Evolutionary conservation across 2,329 filamentous ascomycete species (phyloP).

Genomic region (Fusarium tricinctum): DNA sequence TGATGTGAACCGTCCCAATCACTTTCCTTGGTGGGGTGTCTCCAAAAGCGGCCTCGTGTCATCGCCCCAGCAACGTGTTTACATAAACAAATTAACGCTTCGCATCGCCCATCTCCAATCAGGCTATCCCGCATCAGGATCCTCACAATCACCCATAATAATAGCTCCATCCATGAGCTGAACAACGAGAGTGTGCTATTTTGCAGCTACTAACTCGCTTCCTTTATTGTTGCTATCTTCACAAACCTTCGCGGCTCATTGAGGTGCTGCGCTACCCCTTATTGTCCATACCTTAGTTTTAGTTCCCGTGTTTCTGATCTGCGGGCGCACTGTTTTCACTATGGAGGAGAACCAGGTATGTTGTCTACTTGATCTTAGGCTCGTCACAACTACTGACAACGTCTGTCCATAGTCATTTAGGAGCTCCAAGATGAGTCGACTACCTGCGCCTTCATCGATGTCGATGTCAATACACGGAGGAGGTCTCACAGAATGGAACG

Average conservation of each 20-base stretch:
- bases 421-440: constrained; percentile 52
- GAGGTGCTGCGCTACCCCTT: constrained; percentile 56
- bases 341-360: constrained; percentile 55
- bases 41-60: constrained; percentile 2
- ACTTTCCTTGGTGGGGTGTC: constrained; percentile 18
- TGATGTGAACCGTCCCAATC: not conserved
- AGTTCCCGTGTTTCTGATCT: constrained; percentile 45
- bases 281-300: constrained; percentile 52
- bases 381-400: constrained; percentile 17
- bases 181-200: constrained; percentile 21
- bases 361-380: constrained; percentile 8
- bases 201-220: constrained; percentile 14
- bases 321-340: constrained; percentile 43
- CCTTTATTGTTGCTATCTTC: constrained; percentile 26
- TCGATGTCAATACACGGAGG: constrained; percentile 51
- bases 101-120: constrained; percentile 47
- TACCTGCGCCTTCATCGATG: constrained; percentile 50
- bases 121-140: constrained; percentile 44
- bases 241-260: constrained; percentile 42
- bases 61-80: constrained; percentile 41
- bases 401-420: constrained; percentile 46
- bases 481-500: constrained; percentile 67
- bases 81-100: constrained; percentile 47
- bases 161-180: constrained; percentile 42
- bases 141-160: constrained; percentile 45